Conservation (phyloP, 1,139 yeast genomes). For the Lodderomyces oxycetoniae region DNA sequence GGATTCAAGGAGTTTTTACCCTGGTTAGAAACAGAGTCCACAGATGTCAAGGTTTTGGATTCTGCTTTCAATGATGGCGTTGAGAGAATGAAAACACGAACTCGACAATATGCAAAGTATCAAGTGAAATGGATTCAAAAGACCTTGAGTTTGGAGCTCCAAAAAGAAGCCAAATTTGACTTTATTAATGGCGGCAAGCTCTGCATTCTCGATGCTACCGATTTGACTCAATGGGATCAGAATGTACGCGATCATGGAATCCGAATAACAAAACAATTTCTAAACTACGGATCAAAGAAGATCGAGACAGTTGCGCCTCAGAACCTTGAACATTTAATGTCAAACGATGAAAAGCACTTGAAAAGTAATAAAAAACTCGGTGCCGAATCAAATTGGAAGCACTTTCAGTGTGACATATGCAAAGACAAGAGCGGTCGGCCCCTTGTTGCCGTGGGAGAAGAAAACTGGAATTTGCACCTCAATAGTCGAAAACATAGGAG, state of each 20-base stretch:
- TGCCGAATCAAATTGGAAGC: slow-evolving; percentile 57
- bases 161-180: slow-evolving; percentile 44
- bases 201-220: slow-evolving; percentile 72
- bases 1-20: slow-evolving; percentile 94
- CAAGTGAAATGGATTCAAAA: slow-evolving; percentile 94
- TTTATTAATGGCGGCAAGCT: slow-evolving; percentile 58
- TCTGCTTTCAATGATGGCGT: slow-evolving; percentile 42
- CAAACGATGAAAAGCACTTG: slow-evolving; percentile 1
- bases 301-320: slow-evolving; percentile 1
- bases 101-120: slow-evolving; percentile 80
- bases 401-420: slow-evolving; percentile 65
- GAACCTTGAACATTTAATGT: neutral
- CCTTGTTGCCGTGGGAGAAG: slow-evolving; percentile 68
- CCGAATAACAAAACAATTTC: slow-evolving; percentile 39
- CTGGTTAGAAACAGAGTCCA: slow-evolving; percentile 42
- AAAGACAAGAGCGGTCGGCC: slow-evolving; percentile 50
- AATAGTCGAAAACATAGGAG: slow-evolving; percentile 58
- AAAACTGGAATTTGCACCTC: slow-evolving; percentile 64
- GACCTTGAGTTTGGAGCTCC: slow-evolving; percentile 59
- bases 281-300: slow-evolving; percentile 9
- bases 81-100: slow-evolving; percentile 74
- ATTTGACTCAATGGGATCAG: slow-evolving; percentile 54
- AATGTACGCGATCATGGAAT: slow-evolving; percentile 56
- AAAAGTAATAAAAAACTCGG: slow-evolving; percentile 17
- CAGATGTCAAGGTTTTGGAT: neutral